Evolutionary conservation across 306 rosid species (phyloP), one percentile per base, ranked within the genome.

Genomic region (Sicyos edulis): DNA sequence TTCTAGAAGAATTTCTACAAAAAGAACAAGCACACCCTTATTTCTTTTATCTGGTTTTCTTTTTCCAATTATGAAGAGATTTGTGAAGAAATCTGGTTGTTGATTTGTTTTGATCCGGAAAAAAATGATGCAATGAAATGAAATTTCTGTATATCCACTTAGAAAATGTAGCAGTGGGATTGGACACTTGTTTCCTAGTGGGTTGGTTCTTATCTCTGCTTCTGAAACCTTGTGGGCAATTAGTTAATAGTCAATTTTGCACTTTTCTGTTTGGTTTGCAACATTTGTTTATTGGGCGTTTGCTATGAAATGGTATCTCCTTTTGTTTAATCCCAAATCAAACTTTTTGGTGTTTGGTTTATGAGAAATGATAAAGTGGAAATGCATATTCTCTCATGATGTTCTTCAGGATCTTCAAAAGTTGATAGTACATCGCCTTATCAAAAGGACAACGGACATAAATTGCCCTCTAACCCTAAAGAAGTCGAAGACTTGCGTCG

Each of bases 401-500:
- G 59, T 58, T 73, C 49, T 75, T 50, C 70, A 82, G 96, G 83
- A 76, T 85, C 83, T 54, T 73, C 84, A 55, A 81, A 82, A 82
- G 97, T 83, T 71, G 84, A 80, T 70, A 78, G 77, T 49, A 86
- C 84, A 70, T 85, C 74, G 55, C 61, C 54, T 12, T 83, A 67
- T 63, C 74, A 79, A 57, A 72, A 88, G 74, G 66, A 85, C 32
- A 89, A 87, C 65, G 84, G 81, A 10, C 82, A 82, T 8, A 91
- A 79, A 47, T 79, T 95, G 70, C 99, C 97, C 79, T 87, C 91
- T 5, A 95, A 89, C 74, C 97, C 99, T 12, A 83, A 89, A 78
- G 99, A 95, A 86, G 99, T 95, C 64, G 99, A 95, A 83, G 88
- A 85, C 49, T 85, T 91, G 20, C 85, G 97, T 0, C 96, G 99